phyloP scores from a whole-genome alignment of 495 filamentous ascomycete genomes.

The Aspergillus panamensis region DNA sequence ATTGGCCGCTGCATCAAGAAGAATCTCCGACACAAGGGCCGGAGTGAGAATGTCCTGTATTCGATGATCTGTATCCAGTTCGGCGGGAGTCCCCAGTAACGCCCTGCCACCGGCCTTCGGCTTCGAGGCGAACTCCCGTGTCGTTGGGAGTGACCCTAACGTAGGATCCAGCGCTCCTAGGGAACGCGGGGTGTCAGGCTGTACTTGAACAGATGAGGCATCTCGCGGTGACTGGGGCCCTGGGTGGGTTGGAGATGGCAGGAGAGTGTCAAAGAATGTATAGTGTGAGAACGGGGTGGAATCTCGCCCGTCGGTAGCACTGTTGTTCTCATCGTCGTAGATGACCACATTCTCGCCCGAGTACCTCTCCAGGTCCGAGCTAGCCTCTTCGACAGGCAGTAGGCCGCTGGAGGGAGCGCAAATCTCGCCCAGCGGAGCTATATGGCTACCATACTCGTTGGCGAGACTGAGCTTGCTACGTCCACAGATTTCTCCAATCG shows the following conservation, averaged over 20 bases:
- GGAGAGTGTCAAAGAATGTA: conserved; percentile 26
- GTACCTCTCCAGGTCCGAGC: conserved; percentile 32
- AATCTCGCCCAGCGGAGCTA: conserved; percentile 59
- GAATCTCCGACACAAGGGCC: conserved; percentile 41
- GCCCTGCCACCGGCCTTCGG: conserved; percentile 30
- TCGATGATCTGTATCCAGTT: not conserved
- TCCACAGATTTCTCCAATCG: conserved; percentile 63
- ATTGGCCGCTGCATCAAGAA: conserved; percentile 38
- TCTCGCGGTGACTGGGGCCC: conserved; percentile 14
- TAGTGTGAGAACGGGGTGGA: conserved; percentile 32
- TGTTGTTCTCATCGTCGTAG: conserved; percentile 36
- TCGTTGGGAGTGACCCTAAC: conserved; percentile 15
- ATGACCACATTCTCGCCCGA: conserved; percentile 34
- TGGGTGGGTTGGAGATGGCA: conserved; percentile 8
- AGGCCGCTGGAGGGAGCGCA: conserved; percentile 36
- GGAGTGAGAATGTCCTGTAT: conserved; percentile 30
- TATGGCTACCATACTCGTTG: conserved; percentile 61
- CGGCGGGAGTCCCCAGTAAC: conserved; percentile 26
- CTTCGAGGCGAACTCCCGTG: conserved; percentile 33
- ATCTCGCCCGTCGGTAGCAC: conserved; percentile 28
- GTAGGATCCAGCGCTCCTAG: not conserved
- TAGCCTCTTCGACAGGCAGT: conserved; percentile 42
- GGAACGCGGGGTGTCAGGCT: conserved; percentile 16
- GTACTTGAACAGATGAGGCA: conserved; percentile 3
- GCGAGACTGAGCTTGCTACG: conserved; percentile 58